Percentiles rank a stretch among this genome's conserved stretches.
phyloP scores from a whole-genome alignment of 371 early-diverging fungal species.

The Actinomortierella ambigua region DNA sequence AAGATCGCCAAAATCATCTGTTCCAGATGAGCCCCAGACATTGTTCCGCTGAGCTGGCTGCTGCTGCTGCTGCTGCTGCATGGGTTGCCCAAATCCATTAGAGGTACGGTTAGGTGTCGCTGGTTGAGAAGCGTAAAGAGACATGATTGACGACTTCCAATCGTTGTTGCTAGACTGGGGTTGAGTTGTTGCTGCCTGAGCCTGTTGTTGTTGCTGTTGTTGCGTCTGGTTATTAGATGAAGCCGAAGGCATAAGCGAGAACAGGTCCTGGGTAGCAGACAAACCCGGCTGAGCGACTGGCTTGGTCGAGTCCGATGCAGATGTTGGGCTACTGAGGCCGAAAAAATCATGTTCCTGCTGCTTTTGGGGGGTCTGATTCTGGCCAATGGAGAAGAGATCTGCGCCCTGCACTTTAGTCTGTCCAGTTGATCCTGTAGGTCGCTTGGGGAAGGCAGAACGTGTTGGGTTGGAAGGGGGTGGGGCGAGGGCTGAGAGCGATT shows the following conservation, averaged over 20 bases:
- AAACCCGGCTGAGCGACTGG: not conserved
- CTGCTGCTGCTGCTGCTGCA: constrained; percentile 24
- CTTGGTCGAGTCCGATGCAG: constrained; percentile 19
- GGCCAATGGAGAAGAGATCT: constrained; percentile 44
- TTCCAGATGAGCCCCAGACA: constrained; percentile 31
- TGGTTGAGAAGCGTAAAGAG: constrained; percentile 51
- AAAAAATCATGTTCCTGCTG: constrained; percentile 25
- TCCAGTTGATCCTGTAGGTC: constrained; percentile 1
- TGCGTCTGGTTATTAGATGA: constrained; percentile 5
- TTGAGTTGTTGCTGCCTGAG: constrained; percentile 2
- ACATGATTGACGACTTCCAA: constrained; percentile 62
- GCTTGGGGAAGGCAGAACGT: constrained; percentile 21
- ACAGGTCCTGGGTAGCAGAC: constrained; percentile 24
- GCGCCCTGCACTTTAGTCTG: constrained; percentile 40
- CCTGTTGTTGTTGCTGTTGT: constrained; percentile 4
- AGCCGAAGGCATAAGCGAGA: constrained; percentile 24
- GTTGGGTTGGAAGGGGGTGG: constrained; percentile 28
- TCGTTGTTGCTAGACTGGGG: constrained; percentile 45
- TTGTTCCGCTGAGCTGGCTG: constrained; percentile 24
- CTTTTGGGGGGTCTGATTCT: constrained; percentile 12
- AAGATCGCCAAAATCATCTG: constrained; percentile 35
- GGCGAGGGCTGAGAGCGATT: constrained; percentile 27
- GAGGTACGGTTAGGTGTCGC: constrained; percentile 15
- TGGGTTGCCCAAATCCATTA: constrained; percentile 26
- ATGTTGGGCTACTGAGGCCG: constrained; percentile 30